These are phyloP conservation scores for Thermomyces lanuginosus DNA, from an alignment of 2,329 filamentous ascomycete species.

Conservation along the genomic window DNA sequence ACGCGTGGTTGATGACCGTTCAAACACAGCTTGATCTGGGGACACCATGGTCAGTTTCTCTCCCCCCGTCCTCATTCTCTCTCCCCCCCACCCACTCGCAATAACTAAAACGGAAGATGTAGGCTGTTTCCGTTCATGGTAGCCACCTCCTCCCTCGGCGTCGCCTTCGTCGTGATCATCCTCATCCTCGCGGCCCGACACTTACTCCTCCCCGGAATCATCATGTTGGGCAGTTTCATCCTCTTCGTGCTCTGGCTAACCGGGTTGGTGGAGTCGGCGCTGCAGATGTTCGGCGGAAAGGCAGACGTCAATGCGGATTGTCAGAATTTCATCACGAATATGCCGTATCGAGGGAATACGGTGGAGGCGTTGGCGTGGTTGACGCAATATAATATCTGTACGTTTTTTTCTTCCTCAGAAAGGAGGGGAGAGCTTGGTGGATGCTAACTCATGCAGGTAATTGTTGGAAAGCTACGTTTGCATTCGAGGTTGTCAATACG, in stretches of 20 bases:
- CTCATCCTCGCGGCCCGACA: conserved; percentile 40
- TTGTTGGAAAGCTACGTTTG: conserved; percentile 47
- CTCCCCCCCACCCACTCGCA: conserved; percentile 1
- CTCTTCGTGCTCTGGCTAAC: conserved; percentile 46
- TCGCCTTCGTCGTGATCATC: conserved; percentile 43
- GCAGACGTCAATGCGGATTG: conserved; percentile 44
- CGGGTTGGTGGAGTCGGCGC: conserved; percentile 45
- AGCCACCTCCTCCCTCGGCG: conserved; percentile 38
- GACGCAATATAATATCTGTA: conserved; percentile 47
- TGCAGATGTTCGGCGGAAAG: conserved; percentile 42
- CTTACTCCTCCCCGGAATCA: conserved; percentile 41
- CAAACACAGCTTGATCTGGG: conserved; percentile 39
- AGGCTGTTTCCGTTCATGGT: conserved; percentile 52
- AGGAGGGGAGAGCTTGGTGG: conserved; percentile 2
- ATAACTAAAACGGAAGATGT: conserved; percentile 6
- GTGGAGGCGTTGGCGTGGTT: conserved; percentile 44
- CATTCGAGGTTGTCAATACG: conserved; percentile 46
- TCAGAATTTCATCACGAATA: conserved; percentile 38
- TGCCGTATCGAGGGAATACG: conserved; percentile 31
- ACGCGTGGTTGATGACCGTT: conserved; percentile 42
- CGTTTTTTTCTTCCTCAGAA: conserved; percentile 12
- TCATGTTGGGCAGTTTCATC: conserved; percentile 45
- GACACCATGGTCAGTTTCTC: conserved; percentile 41
- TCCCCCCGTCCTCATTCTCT: background rate
- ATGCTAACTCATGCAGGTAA: conserved; percentile 28